A percentile compares a stretch with the other conserved stretches of the same genome.
These are phyloP conservation scores for Fraxinus nigra DNA, from an alignment of 305 asterid genomes.

Conservation along the genomic window DNA sequence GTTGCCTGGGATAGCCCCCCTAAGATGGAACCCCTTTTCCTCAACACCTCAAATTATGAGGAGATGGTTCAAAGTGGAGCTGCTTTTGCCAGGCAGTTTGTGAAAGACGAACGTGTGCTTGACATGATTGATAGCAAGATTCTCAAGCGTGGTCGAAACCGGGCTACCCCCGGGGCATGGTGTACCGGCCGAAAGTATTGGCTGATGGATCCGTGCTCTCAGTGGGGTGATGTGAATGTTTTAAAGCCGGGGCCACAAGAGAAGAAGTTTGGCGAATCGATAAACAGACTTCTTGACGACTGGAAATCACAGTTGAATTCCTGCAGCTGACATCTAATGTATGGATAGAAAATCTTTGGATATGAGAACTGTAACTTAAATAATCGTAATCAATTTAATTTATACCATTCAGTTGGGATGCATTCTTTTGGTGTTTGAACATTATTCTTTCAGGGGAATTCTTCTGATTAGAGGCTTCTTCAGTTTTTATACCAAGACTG, in stretches of 20 bases:
- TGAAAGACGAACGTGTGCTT: slow-evolving; percentile 51
- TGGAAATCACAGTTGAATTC: slow-evolving; percentile 49
- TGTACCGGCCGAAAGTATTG: slow-evolving; percentile 63
- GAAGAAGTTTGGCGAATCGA: slow-evolving; percentile 43
- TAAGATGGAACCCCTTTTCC: slow-evolving; percentile 85
- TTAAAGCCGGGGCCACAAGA: slow-evolving; percentile 65
- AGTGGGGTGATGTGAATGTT: slow-evolving; percentile 90
- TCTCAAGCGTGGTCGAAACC: slow-evolving; percentile 64
- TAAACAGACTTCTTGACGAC: slow-evolving; percentile 48
- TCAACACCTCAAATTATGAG: slow-evolving; percentile 53
- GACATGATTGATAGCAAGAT: slow-evolving; percentile 72
- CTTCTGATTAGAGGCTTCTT: slow-evolving; percentile 22
- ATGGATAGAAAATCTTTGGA: slow-evolving; percentile 3
- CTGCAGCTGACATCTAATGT: slow-evolving; percentile 46
- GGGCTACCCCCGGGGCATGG: slow-evolving; percentile 91
- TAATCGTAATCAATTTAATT: slow-evolving; percentile 5
- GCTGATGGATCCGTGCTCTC: slow-evolving; percentile 79
- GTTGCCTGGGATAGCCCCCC: slow-evolving; percentile 96
- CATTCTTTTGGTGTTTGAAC: slow-evolving; percentile 28
- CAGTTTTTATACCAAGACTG: slow-evolving; percentile 29
- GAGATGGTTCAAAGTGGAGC: slow-evolving; percentile 80
- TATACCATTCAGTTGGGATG: slow-evolving; percentile 14
- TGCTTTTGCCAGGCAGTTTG: slow-evolving; percentile 84
- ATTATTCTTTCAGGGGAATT: slow-evolving; percentile 34
- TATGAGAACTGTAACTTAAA: neutral